A percentile compares a stretch with the other conserved stretches of the same genome.
Evolutionary conservation across 352 stramenopile genomes (phyloP).

Genomic region (Pythium rishiriense): DNA sequence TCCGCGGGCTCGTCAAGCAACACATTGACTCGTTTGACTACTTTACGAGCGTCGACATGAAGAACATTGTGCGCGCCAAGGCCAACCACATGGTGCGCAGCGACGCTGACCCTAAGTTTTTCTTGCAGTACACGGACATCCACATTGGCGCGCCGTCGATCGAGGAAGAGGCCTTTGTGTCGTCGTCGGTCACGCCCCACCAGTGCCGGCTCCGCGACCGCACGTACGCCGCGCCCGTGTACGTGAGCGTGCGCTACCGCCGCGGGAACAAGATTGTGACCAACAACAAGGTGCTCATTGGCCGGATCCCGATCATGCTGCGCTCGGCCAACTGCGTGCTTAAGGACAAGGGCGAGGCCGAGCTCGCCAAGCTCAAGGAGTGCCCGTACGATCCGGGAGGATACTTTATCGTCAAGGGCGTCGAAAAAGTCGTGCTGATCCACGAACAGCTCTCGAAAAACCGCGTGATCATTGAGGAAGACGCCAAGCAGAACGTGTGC

Average conservation of each 20-base stretch:
- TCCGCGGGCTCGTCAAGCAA: constrained; percentile 93
- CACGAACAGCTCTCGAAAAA: constrained; percentile 99
- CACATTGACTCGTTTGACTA: constrained; percentile 99
- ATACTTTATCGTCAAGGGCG: constrained; percentile 99
- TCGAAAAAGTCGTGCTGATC: constrained; percentile 99
- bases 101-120: constrained; percentile 98
- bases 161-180: constrained; percentile 96
- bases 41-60: constrained; percentile 98
- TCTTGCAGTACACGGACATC: constrained; percentile 98
- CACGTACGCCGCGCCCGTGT: constrained; percentile 99
- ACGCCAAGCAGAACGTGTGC: constrained; percentile 90
- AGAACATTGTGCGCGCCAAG: constrained; percentile 97
- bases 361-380: constrained; percentile 97
- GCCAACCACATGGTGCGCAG: constrained; percentile 90
- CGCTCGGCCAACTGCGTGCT: constrained; percentile 96
- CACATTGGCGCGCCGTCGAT: constrained; percentile 96
- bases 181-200: constrained; percentile 93
- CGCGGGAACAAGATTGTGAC: constrained; percentile 97
- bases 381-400: constrained; percentile 99
- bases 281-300: constrained; percentile 97
- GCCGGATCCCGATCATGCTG: constrained; percentile 98
- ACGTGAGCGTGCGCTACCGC: constrained; percentile 98
- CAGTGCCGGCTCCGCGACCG: constrained; percentile 98
- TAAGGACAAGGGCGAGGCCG: constrained; percentile 90
- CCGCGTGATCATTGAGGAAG: constrained; percentile 98